A percentile compares a stretch with the other conserved stretches of the same genome.
Evolutionary conservation across 768 basidiomycete genomes (phyloP).

Genomic region (Terana coerulea): DNA sequence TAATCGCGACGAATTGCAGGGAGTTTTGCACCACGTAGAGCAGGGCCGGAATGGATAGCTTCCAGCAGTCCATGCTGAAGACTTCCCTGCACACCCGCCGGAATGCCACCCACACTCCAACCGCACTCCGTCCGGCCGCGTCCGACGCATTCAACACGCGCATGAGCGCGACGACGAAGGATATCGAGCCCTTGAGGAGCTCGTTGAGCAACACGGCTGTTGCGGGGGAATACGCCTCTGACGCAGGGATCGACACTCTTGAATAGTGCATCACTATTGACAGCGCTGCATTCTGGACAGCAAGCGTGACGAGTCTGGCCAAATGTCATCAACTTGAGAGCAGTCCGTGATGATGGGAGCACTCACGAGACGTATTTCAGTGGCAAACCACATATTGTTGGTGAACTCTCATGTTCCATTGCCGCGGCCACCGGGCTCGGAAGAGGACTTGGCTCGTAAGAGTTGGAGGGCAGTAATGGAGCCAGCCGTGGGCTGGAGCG

Average conservation of each 20-base stretch:
- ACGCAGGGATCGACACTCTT: slow-evolving; percentile 77
- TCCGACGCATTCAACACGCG: slow-evolving; percentile 11
- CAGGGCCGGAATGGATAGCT: slow-evolving; percentile 93
- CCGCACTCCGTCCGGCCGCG: slow-evolving; percentile 14
- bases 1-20: slow-evolving; percentile 94
- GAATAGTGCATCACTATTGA: slow-evolving; percentile 99
- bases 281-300: slow-evolving; percentile 91
- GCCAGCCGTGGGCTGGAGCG: slow-evolving; percentile 28
- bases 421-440: slow-evolving; percentile 15
- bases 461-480: slow-evolving; percentile 25
- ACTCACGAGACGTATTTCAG: slow-evolving; percentile 60
- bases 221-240: slow-evolving; percentile 87
- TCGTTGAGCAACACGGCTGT: slow-evolving; percentile 94
- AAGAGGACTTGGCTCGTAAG: slow-evolving; percentile 12
- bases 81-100: slow-evolving; percentile 62
- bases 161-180: slow-evolving; percentile 71
- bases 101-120: slow-evolving; percentile 26
- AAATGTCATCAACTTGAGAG: neutral
- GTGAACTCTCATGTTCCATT: slow-evolving; percentile 22
- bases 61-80: slow-evolving; percentile 93
- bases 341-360: slow-evolving; percentile 2
- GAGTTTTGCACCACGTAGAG: slow-evolving; percentile 95
- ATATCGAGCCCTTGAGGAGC: slow-evolving; percentile 89
- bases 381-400: slow-evolving; percentile 58
- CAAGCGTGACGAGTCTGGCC: slow-evolving; percentile 56